phyloP scores from a whole-genome alignment of 192 early-diverging fungal genomes.

The Jimgerdemannia lactiflua region DNA sequence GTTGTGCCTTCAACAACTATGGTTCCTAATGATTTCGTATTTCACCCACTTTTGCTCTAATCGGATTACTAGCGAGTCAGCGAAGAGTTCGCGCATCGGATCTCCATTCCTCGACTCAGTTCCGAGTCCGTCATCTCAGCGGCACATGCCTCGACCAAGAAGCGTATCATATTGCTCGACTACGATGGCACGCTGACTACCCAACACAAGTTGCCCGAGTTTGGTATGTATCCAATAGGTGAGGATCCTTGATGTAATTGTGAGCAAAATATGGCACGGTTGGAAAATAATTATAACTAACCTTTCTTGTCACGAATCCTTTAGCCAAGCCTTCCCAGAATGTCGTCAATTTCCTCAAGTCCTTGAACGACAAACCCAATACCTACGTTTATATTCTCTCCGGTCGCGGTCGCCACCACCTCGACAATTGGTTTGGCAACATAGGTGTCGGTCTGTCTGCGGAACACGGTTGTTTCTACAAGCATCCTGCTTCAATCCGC shows the following conservation, averaged over 20 bases:
- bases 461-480: constrained; percentile 98
- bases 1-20: not conserved
- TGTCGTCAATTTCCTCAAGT: constrained; percentile 66
- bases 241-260: too few relatives aligned
- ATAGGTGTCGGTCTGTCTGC: constrained; percentile 90
- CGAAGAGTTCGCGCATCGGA: constrained; percentile 62
- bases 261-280: too few relatives aligned
- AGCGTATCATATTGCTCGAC: constrained; percentile 87
- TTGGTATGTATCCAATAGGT: constrained; percentile 33
- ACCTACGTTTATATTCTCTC: constrained; percentile 95
- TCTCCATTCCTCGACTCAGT: constrained; percentile 58
- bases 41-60: not conserved
- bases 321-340: constrained; percentile 74
- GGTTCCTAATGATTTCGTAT: not conserved
- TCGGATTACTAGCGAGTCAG: constrained; percentile 45
- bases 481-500: constrained; percentile 75
- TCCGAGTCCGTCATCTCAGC: constrained; percentile 46
- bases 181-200: constrained; percentile 96
- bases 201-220: constrained; percentile 87
- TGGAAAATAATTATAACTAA: not conserved
- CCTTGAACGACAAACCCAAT: constrained; percentile 71
- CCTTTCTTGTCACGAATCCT: too few relatives aligned
- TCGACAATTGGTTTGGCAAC: constrained; percentile 90
- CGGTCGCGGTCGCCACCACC: constrained; percentile 83
- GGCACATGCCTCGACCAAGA: constrained; percentile 56